Conservation (phyloP, 1,139 yeast species). For the Nematodospora anomalae region DNA sequence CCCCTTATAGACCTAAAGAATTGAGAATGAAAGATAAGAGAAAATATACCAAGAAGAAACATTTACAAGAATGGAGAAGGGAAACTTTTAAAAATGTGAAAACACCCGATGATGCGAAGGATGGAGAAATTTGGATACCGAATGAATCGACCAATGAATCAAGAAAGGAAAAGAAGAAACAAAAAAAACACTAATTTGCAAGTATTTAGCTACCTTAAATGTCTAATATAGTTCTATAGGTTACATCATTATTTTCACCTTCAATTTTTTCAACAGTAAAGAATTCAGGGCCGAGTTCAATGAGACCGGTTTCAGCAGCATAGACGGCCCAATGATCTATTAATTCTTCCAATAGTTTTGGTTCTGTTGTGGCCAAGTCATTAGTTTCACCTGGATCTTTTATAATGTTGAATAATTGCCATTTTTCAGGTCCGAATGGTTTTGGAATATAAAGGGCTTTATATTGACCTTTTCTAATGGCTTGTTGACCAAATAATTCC, state of each 20-base stretch:
- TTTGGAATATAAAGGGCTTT: conserved; percentile 51
- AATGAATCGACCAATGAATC: conserved; percentile 11
- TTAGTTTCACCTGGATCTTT: conserved; percentile 49
- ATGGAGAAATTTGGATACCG: conserved; percentile 41
- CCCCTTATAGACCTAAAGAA: conserved; percentile 84
- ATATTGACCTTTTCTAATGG: conserved; percentile 50
- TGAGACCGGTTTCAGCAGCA: conserved; percentile 55
- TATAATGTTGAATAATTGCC: conserved; percentile 50
- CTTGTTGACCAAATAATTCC: conserved; percentile 59
- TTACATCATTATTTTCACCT: conserved; percentile 13
- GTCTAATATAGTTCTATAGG: conserved; percentile 13
- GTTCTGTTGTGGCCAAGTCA: conserved; percentile 36
- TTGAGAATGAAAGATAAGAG: conserved; percentile 74
- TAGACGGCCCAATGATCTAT: conserved; percentile 52
- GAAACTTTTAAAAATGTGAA: conserved; percentile 68
- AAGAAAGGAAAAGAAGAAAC: neutral
- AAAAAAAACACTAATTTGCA: too few species aligned
- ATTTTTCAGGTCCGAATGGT: conserved; percentile 49
- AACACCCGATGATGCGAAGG: conserved; percentile 33
- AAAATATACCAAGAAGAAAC: conserved; percentile 78
- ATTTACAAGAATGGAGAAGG: conserved; percentile 87
- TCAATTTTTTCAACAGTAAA: conserved; percentile 14
- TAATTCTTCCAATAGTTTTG: conserved; percentile 37
- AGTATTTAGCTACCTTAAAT: too few species aligned
- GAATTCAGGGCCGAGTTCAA: conserved; percentile 27